Conservation (phyloP, 1,284 basidiomycete species). For the Cystobasidium slooffiae region DNA sequence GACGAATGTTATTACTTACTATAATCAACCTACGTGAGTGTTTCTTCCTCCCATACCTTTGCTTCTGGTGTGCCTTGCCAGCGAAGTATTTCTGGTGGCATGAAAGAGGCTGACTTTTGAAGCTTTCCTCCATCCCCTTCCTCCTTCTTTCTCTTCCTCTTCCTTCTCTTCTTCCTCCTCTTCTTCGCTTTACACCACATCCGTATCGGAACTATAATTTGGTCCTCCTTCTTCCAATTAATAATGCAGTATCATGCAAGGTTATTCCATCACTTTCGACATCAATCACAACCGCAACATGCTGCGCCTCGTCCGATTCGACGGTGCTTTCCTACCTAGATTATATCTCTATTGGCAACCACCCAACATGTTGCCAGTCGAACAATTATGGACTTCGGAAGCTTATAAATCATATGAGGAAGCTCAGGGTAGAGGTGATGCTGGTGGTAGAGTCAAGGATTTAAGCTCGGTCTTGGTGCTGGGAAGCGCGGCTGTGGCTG, state of each 20-base stretch:
- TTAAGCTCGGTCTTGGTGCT: neutral
- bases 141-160: neutral
- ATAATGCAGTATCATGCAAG: constrained; percentile 57
- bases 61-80: too few relatives aligned
- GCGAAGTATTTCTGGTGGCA: too few relatives aligned
- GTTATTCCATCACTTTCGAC: constrained; percentile 69
- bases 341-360: constrained; percentile 44
- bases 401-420: constrained; percentile 36
- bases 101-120: too few relatives aligned
- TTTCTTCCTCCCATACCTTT: too few relatives aligned
- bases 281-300: constrained; percentile 62
- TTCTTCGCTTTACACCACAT: neutral
- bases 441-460: neutral
- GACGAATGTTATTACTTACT: constrained; percentile 80
- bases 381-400: constrained; percentile 41
- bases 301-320: constrained; percentile 69
- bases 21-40: constrained; percentile 68
- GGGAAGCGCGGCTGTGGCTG: neutral
- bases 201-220: neutral
- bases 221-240: neutral
- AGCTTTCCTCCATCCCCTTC: too few relatives aligned
- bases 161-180: neutral
- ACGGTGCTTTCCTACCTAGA: constrained; percentile 62
- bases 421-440: constrained; percentile 17
- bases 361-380: constrained; percentile 42